Base-by-base conservation (phyloP, 805 yeast species). In the Starmera quercuum region DNA sequence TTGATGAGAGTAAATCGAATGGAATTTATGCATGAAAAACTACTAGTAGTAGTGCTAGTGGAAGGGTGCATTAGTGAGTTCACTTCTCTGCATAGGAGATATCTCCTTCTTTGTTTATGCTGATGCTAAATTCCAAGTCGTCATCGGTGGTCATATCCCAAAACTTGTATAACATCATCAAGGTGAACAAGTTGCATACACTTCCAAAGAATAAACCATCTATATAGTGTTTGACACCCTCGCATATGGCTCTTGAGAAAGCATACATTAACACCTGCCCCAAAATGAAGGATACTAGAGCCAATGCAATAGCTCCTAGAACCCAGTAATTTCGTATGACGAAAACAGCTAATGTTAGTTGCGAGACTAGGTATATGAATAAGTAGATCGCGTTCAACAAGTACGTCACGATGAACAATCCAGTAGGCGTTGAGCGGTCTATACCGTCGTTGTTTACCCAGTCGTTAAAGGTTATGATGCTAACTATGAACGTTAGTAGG, bases 91-190 rank as follows among this genome's bases (percentile, higher is more conserved):
- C 47, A 29, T 41, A 51, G 17, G 36, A 30, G 8, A 59, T 51
- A 17, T 54, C 60, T 27, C 63, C 65, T 14, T 59, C 64, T 40
- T 66, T 73, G 38, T 63, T 63, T 25, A 65, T 64, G 38, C 75
- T 68, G 33, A 85, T 92, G 31, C 86, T 75, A 58, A 90, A 92
- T 60, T 90, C 98, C 47, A 90, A 75, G 56, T 92, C 97, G 50
- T 90, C 97, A 37, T 79, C 77, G 10, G 97, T 92, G 33, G 90
- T 80, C 72, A 88, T 86, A 51, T 88, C 97, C 96, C 97, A 90
- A 46, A 78, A 85, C 60, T 92, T 88, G 66, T 87, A 90, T 33
- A 90, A 68, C 97, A 92, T 90, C 95, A 92, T 87, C 35, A 83
- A 62, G 4, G 95, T 71, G 49, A 86, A 82, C 32, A 86, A 53